These are phyloP conservation scores for Yamadazyma nakazawae DNA, from an alignment of 805 yeast species.

Conservation along the genomic window DNA sequence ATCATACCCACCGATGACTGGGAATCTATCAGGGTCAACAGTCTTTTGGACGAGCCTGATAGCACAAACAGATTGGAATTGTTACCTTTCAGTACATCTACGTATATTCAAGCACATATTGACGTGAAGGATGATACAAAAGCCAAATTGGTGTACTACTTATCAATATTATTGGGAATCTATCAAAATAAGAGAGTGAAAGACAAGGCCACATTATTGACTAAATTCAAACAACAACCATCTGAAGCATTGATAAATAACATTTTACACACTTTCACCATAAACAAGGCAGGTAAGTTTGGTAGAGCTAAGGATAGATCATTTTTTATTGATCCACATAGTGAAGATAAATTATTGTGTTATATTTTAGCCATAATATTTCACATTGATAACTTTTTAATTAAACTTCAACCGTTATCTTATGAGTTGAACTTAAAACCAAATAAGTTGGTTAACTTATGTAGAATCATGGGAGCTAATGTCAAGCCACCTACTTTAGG, in stretches of 20 bases:
- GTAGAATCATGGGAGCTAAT: conserved; percentile 78
- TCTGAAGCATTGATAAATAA: conserved; percentile 72
- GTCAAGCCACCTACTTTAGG: conserved; percentile 68
- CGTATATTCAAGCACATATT: conserved; percentile 42
- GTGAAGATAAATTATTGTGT: conserved; percentile 83
- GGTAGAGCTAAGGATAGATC: conserved; percentile 75
- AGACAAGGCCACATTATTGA: conserved; percentile 56
- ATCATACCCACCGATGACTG: conserved; percentile 70
- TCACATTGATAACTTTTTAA: conserved; percentile 70
- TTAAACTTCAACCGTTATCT: conserved; percentile 79
- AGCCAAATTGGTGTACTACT: conserved; percentile 71
- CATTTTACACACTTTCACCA: conserved; percentile 67
- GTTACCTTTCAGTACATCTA: conserved; percentile 62
- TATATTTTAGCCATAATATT: conserved; percentile 68
- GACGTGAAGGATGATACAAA: conserved; percentile 45
- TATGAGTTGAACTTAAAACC: conserved; percentile 82
- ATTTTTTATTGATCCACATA: conserved; percentile 81
- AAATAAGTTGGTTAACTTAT: conserved; percentile 60
- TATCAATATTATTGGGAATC: conserved; percentile 76
- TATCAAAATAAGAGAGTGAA: conserved; percentile 67
- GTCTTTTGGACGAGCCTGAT: conserved; percentile 53
- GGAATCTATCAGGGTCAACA: conserved; percentile 57
- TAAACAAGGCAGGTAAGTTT: conserved; percentile 56
- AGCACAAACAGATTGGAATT: conserved; percentile 49
- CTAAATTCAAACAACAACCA: conserved; percentile 59